Evolutionary conservation across 2,329 filamentous ascomycete genomes (phyloP).

Genomic region (Cyphellophora europaea): DNA sequence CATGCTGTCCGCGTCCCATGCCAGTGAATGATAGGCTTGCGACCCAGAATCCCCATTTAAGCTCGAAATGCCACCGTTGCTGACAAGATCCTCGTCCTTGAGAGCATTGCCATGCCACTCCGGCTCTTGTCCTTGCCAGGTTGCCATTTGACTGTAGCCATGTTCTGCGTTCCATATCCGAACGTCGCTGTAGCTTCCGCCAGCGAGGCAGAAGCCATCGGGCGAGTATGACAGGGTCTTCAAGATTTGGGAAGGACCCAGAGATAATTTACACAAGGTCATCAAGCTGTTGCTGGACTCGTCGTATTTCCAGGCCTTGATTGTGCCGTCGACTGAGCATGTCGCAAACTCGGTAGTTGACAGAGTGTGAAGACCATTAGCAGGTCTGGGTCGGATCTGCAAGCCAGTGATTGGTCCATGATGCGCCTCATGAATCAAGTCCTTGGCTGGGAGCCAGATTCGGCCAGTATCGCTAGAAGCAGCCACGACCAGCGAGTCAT

Average conservation of each 20-base stretch:
- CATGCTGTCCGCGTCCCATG: slow-evolving; percentile 46
- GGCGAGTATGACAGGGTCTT: slow-evolving; percentile 36
- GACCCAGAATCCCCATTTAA: slow-evolving; percentile 24
- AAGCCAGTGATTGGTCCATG: slow-evolving; percentile 34
- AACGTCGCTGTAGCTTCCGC: slow-evolving; percentile 32
- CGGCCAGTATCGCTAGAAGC: slow-evolving; percentile 28
- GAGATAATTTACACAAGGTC: slow-evolving; percentile 14
- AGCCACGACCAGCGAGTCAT: slow-evolving; percentile 27
- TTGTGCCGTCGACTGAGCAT: slow-evolving; percentile 34
- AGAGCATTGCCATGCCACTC: slow-evolving; percentile 14
- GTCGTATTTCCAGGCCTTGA: slow-evolving; percentile 31
- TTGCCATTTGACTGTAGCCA: slow-evolving; percentile 32
- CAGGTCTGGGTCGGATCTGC: slow-evolving; percentile 26
- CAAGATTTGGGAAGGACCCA: slow-evolving; percentile 23
- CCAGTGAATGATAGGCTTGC: slow-evolving; percentile 30
- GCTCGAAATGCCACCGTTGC: slow-evolving; percentile 23
- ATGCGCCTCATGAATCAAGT: slow-evolving; percentile 30
- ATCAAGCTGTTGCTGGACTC: slow-evolving; percentile 8
- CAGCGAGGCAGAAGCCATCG: slow-evolving; percentile 36
- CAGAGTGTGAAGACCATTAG: slow-evolving; percentile 17
- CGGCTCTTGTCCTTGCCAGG: slow-evolving; percentile 23
- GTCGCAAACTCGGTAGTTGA: slow-evolving; percentile 28
- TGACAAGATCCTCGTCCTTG: slow-evolving; percentile 24
- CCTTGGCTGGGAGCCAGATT: slow-evolving; percentile 37
- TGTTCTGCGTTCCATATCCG: slow-evolving; percentile 39